These are phyloP conservation scores for Globisporangium abappressorium DNA, from an alignment of 352 stramenopile genomes.

Conservation along the genomic window DNA sequence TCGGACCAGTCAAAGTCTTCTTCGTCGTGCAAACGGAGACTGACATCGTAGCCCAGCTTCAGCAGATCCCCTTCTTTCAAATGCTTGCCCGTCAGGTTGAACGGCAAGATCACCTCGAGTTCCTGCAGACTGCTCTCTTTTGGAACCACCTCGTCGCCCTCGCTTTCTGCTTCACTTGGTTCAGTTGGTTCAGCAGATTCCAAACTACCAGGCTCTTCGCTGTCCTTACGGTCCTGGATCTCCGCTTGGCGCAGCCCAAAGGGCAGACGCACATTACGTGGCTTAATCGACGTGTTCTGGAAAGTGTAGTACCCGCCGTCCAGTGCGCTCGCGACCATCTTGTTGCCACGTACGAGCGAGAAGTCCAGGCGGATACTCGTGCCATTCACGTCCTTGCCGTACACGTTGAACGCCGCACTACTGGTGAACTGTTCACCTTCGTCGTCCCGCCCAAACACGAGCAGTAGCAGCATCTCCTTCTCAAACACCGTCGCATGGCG, in stretches of 20 bases:
- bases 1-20: constrained; percentile 56
- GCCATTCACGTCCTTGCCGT: constrained; percentile 38
- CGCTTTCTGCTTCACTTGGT: background rate
- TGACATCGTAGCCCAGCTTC: constrained; percentile 47
- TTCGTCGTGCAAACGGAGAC: constrained; percentile 48
- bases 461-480: constrained; percentile 65
- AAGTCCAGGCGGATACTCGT: constrained; percentile 45
- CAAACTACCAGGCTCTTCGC: background rate
- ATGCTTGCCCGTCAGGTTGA: constrained; percentile 72
- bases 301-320: constrained; percentile 54
- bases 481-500: constrained; percentile 75
- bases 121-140: constrained; percentile 7
- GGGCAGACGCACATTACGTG: constrained; percentile 53
- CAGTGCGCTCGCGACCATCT: constrained; percentile 26
- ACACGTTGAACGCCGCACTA: constrained; percentile 44
- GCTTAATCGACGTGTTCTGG: constrained; percentile 60
- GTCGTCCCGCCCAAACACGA: constrained; percentile 74
- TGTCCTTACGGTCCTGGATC: constrained; percentile 29
- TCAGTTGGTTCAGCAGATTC: background rate
- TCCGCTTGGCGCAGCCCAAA: constrained; percentile 63
- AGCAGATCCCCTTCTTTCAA: constrained; percentile 47
- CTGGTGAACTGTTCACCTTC: constrained; percentile 60
- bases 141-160: constrained; percentile 16
- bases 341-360: constrained; percentile 49
- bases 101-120: constrained; percentile 62